Evolutionary conservation across 306 rosid species (phyloP), one percentile per base, ranked within the genome.

Genomic region (Oemleria cerasiformis): DNA sequence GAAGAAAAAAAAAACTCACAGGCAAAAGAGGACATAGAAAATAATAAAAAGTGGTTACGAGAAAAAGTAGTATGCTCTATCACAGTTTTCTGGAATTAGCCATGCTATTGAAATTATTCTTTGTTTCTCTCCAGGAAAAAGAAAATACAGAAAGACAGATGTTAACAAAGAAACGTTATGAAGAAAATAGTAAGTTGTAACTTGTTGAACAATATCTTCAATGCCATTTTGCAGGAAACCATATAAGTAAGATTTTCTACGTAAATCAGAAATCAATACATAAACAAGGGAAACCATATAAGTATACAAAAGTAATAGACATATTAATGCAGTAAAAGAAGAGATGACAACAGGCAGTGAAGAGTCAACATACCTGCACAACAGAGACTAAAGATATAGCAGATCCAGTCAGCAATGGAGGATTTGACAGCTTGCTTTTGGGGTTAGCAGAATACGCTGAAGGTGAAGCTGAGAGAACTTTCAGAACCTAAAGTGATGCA

Each of bases 361-460:
- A 68, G 17, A 16, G 66, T 54, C 30, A 59, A 59, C 73, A 73
- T 50, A 88, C 99, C 89, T 94, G 99, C 67, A 94, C 76, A 79
- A 89, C 85, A 51, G 99, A 94, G 73, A 94, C 91, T 76, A 94
- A 79, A 7, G 97, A 91, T 77, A 94, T 83, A 4, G 96, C 76
- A 70, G 99, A 82, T 78, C 99, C 99, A 62, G 87, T 88, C 48
- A 91, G 87, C 9, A 92, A 88, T 63, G 97, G 99, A 82, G 99
- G 97, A 81, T 79, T 85, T 61, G 90, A 79, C 77, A 89, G 70
- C 85, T 87, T 94, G 72, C 96, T 84, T 59, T 85, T 94, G 54
- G 96, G 96, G 68, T 88, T 86, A 48, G 99, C 92, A 78, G 95
- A 91, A 86, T 87, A 94, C 19, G 97, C 95, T 36, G 97, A 86